These are phyloP conservation scores for Amoeboaphelidium occidentale DNA, from an alignment of 371 early-diverging fungal species.

Conservation along the genomic window DNA sequence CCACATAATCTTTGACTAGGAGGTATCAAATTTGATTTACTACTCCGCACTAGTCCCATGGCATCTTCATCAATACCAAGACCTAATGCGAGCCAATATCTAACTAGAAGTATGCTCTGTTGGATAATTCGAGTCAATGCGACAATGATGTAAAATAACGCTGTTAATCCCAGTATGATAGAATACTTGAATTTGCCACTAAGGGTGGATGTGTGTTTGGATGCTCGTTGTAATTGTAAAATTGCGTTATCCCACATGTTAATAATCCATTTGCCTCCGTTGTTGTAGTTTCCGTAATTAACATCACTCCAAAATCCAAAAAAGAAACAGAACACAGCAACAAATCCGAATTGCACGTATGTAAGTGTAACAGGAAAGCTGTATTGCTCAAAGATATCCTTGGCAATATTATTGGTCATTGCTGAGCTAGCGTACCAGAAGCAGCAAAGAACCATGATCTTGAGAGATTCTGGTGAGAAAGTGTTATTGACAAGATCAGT, in stretches of 20 bases:
- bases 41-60: too few relatives aligned
- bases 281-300: too few relatives aligned
- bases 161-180: too few relatives aligned
- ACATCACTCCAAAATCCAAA: not conserved
- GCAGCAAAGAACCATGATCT: constrained; percentile 25
- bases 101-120: too few relatives aligned
- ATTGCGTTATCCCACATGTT: too few relatives aligned
- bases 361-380: constrained; percentile 54
- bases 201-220: too few relatives aligned
- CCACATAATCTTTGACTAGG: not conserved
- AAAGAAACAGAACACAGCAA: constrained; percentile 19
- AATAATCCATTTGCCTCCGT: too few relatives aligned
- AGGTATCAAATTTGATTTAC: too few relatives aligned
- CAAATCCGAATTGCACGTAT: constrained; percentile 44
- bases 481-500: not conserved
- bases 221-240: too few relatives aligned
- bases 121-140: too few relatives aligned
- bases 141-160: too few relatives aligned
- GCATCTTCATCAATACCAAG: not conserved
- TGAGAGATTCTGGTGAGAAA: constrained; percentile 3
- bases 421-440: constrained; percentile 56
- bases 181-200: too few relatives aligned
- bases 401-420: constrained; percentile 51
- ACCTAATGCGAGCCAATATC: not conserved
- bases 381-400: constrained; percentile 41